Percentiles rank a stretch among this genome's conserved stretches.
Evolutionary conservation across 2,329 filamentous ascomycete genomes (phyloP).

Genomic region (Trichoderma lentiforme): DNA sequence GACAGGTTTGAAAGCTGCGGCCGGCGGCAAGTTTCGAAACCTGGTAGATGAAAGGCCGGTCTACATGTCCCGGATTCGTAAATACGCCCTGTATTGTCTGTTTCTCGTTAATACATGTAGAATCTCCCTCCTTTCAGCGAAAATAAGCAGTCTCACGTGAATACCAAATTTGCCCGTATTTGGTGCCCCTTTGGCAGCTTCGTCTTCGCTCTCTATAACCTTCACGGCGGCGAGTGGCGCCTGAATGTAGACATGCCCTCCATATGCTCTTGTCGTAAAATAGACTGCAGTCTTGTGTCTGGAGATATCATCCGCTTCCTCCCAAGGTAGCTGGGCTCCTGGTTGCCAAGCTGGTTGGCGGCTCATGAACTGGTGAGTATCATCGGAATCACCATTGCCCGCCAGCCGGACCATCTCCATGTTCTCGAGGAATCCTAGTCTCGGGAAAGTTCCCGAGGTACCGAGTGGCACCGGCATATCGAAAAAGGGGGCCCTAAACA

Average conservation of each 20-base stretch:
- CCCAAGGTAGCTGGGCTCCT: slow-evolving; percentile 28
- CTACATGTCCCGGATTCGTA: slow-evolving; percentile 42
- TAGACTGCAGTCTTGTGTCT: background rate
- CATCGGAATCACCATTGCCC: background rate
- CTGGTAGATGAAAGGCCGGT: slow-evolving; percentile 53
- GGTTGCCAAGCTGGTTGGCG: slow-evolving; percentile 33
- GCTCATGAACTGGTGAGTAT: slow-evolving; percentile 29
- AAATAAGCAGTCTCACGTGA: slow-evolving; percentile 32
- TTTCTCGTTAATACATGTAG: background rate
- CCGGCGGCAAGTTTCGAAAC: slow-evolving; percentile 44
- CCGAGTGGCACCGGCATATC: background rate
- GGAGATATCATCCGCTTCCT: slow-evolving; percentile 23
- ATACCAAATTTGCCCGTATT: slow-evolving; percentile 30
- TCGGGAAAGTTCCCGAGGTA: background rate
- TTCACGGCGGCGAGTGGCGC: slow-evolving; percentile 23
- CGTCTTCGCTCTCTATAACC: slow-evolving; percentile 33
- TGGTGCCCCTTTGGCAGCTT: background rate
- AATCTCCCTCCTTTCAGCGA: background rate
- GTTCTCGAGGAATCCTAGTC: background rate
- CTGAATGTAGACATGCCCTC: slow-evolving; percentile 37
- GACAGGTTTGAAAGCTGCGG: slow-evolving; percentile 47
- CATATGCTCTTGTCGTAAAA: slow-evolving; percentile 24
- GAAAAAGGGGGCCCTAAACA: background rate
- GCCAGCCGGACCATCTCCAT: background rate
- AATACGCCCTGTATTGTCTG: slow-evolving; percentile 57